Evolutionary conservation across 2,329 filamentous ascomycete genomes (phyloP).

Genomic region (Colletotrichum scovillei): DNA sequence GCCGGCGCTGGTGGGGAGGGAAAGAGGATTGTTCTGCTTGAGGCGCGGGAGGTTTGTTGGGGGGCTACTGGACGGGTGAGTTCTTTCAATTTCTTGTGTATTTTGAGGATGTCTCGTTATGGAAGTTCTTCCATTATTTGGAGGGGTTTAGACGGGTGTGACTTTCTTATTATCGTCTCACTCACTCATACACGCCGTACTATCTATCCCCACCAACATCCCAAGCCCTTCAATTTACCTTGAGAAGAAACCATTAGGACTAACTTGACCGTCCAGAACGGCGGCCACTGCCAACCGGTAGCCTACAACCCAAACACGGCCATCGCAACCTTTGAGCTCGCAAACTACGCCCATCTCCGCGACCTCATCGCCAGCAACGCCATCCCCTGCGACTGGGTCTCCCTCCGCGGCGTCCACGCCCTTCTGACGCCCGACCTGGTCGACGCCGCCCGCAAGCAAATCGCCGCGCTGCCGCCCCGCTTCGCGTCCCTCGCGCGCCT

Average conservation of each 20-base stretch:
- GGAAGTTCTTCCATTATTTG: not conserved
- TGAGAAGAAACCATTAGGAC: not conserved
- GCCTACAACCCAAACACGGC: constrained; percentile 71
- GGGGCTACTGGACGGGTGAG: constrained; percentile 84
- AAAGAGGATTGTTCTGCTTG: constrained; percentile 75
- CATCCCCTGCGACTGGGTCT: constrained; percentile 78
- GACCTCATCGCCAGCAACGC: constrained; percentile 65
- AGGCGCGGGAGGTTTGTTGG: constrained; percentile 84
- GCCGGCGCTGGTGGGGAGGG: constrained; percentile 43
- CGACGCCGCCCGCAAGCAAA: constrained; percentile 58
- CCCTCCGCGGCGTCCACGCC: constrained; percentile 71
- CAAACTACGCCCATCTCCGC: constrained; percentile 71
- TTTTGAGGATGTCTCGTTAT: not conserved
- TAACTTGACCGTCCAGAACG: constrained; percentile 61
- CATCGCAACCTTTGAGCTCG: constrained; percentile 78
- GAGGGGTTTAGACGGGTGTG: not conserved
- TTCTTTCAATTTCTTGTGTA: constrained; percentile 37
- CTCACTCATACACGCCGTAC: not conserved
- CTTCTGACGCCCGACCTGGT: constrained; percentile 70
- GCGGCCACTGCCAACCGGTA: constrained; percentile 80
- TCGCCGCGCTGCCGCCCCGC: constrained; percentile 68
- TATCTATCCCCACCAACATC: not conserved
- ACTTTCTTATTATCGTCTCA: not conserved
- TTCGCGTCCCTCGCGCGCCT: constrained; percentile 62
- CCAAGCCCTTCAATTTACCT: not conserved